phyloP scores from a whole-genome alignment of 768 basidiomycete genomes.

The Boletus rubropictus region DNA sequence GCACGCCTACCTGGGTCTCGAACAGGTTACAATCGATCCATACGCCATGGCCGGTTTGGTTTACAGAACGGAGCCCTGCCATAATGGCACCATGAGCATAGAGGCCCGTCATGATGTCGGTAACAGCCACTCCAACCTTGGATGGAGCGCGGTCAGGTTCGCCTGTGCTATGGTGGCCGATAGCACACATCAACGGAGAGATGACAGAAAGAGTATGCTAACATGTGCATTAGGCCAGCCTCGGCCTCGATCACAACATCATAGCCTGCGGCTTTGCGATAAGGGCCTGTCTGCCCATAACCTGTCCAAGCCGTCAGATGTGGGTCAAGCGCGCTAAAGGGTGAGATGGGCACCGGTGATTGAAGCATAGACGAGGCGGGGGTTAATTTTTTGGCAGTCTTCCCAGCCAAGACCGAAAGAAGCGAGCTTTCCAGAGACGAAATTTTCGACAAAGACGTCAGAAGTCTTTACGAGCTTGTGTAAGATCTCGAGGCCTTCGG shows the following conservation, averaged over 20 bases:
- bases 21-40: slow-evolving; percentile 94
- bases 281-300: slow-evolving; percentile 89
- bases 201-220: slow-evolving; percentile 25
- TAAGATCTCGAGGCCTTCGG: slow-evolving; percentile 71
- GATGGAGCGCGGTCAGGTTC: slow-evolving; percentile 80
- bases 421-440: slow-evolving; percentile 76
- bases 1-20: slow-evolving; percentile 69
- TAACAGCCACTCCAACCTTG: slow-evolving; percentile 94
- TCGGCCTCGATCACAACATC: slow-evolving; percentile 86
- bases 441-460: slow-evolving; percentile 90
- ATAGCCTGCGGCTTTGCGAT: slow-evolving; percentile 75
- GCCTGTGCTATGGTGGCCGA: slow-evolving; percentile 57
- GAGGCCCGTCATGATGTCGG: slow-evolving; percentile 82
- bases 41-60: slow-evolving; percentile 79
- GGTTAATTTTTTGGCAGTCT: slow-evolving; percentile 72
- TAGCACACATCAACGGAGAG: slow-evolving; percentile 6
- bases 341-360: slow-evolving; percentile 60
- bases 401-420: slow-evolving; percentile 84
- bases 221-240: slow-evolving; percentile 95
- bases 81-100: slow-evolving; percentile 92
- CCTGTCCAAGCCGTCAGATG: slow-evolving; percentile 34
- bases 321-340: neutral
- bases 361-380: slow-evolving; percentile 78
- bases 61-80: slow-evolving; percentile 78
- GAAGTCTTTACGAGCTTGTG: slow-evolving; percentile 63